These are phyloP conservation scores for Nyctanthes arbortristis DNA, from an alignment of 257 asterid genomes.

Conservation along the genomic window DNA sequence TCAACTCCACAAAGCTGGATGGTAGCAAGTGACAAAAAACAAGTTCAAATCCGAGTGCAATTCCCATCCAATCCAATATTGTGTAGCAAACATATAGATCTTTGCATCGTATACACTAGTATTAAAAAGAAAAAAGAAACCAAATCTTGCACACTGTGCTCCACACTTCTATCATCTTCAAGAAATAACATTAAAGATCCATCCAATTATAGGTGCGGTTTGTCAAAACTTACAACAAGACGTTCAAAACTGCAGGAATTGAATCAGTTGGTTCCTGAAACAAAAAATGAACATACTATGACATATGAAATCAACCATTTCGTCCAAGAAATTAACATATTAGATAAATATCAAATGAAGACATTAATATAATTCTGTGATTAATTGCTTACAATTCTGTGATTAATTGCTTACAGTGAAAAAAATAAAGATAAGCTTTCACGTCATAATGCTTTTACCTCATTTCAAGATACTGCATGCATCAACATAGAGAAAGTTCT, in stretches of 20 bases:
- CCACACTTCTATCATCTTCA: no score
- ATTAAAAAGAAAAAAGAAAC: not conserved
- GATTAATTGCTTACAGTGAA: conserved; percentile 70
- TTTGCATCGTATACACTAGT: not conserved
- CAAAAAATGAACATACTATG: not conserved
- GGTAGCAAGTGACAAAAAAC: not conserved
- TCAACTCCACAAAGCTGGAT: not conserved
- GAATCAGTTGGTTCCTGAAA: conserved; percentile 60
- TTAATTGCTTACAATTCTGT: no score
- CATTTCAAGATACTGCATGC: conserved; percentile 77
- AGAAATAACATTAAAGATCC: not conserved
- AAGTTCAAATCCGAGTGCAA: not conserved
- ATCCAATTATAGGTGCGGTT: not conserved
- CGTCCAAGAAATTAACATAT: not conserved
- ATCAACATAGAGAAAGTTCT: conserved; percentile 17
- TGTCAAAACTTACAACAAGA: conserved; percentile 75
- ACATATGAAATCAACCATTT: not conserved
- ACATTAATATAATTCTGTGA: conserved; percentile 4
- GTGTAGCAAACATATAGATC: not conserved
- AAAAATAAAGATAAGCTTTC: conserved; percentile 71
- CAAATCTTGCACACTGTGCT: not conserved
- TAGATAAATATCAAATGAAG: not conserved
- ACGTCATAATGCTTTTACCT: conserved; percentile 95
- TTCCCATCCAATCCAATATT: not conserved
- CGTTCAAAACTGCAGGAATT: conserved; percentile 60